Base-by-base conservation (phyloP, 768 basidiomycete species). In the Amanita jacksonii region DNA sequence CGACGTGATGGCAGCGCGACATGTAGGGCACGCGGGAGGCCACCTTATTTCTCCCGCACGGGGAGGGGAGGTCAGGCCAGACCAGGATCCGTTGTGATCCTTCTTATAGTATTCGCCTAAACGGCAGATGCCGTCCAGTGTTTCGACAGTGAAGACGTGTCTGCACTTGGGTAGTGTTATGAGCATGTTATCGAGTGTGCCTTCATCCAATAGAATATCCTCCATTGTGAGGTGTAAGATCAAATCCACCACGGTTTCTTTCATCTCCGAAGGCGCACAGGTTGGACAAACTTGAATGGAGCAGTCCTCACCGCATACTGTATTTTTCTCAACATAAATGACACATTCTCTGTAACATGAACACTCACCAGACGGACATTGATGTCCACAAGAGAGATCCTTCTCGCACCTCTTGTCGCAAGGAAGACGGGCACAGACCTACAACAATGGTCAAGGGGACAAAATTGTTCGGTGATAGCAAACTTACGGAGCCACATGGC, bases 301-400 rank as follows among this genome's bases (percentile, higher is more conserved):
- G 52, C 84, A 86, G 12, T 68, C 60, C 56, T 86, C 84, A 5
- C 82, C 80, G 43, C 81, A 84, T 1, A 85, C 81, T 84, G n/a
- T n/a, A n/a, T n/a, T n/a, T n/a, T n/a, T n/a, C n/a, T n/a, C n/a
- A n/a, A n/a, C n/a, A n/a, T n/a, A n/a, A n/a, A n/a, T n/a, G n/a
- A n/a, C n/a, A n/a, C n/a, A n/a, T n/a, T n/a, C n/a, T n/a, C n/a
- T n/a, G n/a, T n/a, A n/a, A 33, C 27, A 4, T 5, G 32, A 27
- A 33, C 23, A 54, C 66, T 40, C 53, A 83, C 82, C 72, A 27
- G 81, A 84, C 12, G 80, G 77, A 49, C 84, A 85, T 27, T 51
- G 63, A 54, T 84, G 81, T 8, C 80, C 79, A 54, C 83, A 85
- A 5, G 31, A 2, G 8, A 85, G 64, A 0, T 41, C n/a, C 9